Conservation (phyloP, 768 basidiomycete species). For the Kwoniella shandongensis region DNA sequence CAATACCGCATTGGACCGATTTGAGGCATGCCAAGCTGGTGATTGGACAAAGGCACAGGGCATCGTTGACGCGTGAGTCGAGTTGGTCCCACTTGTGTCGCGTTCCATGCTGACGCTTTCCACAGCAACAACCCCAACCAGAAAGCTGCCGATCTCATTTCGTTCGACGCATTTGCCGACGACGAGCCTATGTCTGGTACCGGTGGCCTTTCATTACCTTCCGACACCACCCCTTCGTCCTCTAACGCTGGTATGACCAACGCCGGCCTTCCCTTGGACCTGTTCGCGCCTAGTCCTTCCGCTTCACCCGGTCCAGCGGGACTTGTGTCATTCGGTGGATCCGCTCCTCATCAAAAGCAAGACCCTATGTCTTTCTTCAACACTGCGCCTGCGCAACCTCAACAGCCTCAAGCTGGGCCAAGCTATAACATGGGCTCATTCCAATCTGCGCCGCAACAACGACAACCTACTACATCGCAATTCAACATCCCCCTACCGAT, state of each 20-base stretch:
- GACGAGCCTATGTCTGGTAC: slow-evolving; percentile 43
- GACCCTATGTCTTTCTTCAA: slow-evolving; percentile 53
- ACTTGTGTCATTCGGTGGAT: background rate
- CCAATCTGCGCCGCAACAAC: background rate
- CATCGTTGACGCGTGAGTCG: slow-evolving; percentile 54
- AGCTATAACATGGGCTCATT: slow-evolving; percentile 11
- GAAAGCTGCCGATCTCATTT: slow-evolving; percentile 53
- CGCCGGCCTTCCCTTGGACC: slow-evolving; percentile 19
- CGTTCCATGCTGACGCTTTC: background rate
- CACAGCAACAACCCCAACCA: slow-evolving; percentile 48
- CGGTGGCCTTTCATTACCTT: slow-evolving; percentile 42
- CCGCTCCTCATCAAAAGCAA: slow-evolving; percentile 23
- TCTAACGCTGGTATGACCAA: slow-evolving; percentile 16
- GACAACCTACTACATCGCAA: slow-evolving; percentile 8
- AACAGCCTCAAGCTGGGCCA: slow-evolving; percentile 11
- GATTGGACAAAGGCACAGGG: slow-evolving; percentile 64
- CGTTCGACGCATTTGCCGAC: slow-evolving; percentile 55
- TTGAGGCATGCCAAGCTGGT: slow-evolving; percentile 89
- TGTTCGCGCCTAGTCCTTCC: slow-evolving; percentile 9
- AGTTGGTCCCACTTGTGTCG: background rate
- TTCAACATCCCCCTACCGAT: slow-evolving; percentile 11
- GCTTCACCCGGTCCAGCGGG: slow-evolving; percentile 22
- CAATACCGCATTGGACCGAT: slow-evolving; percentile 84
- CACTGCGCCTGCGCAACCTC: slow-evolving; percentile 25
- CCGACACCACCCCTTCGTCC: slow-evolving; percentile 20